Conservation (phyloP, 352 stramenopile genomes). For the Globisporangium irregulare region DNA sequence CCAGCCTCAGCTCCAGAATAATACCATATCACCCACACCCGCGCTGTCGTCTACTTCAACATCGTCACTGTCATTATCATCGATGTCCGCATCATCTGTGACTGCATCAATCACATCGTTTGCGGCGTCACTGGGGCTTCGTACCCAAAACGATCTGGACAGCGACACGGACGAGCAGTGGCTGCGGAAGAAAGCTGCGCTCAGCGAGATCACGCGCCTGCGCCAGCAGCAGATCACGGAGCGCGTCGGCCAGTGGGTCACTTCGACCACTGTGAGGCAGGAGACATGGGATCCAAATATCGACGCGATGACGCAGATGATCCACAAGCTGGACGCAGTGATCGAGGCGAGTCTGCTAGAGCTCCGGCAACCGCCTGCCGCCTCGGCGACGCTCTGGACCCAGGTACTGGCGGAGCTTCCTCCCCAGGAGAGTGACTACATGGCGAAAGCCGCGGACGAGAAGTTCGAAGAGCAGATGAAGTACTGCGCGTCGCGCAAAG, state of each 20-base stretch:
- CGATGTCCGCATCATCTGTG: conserved; percentile 7
- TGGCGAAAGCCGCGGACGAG: conserved; percentile 50
- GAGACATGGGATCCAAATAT: conserved; percentile 4
- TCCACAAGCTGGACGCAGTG: conserved; percentile 38
- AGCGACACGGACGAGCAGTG: conserved; percentile 10
- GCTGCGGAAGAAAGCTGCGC: conserved; percentile 12
- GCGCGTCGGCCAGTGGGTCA: conserved; percentile 20
- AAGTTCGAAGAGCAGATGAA: conserved; percentile 66
- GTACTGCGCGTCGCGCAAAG: conserved; percentile 30
- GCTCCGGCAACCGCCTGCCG: conserved; percentile 13
- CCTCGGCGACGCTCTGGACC: conserved; percentile 29
- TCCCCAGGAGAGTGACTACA: conserved; percentile 42
- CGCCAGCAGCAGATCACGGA: conserved; percentile 19
- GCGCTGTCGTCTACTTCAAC: background rate
- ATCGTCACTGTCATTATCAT: conserved; percentile 5
- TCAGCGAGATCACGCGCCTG: conserved; percentile 5
- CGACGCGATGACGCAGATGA: conserved; percentile 28
- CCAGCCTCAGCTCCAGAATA: conserved; percentile 2
- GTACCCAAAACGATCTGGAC: conserved; percentile 1
- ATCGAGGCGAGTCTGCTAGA: conserved; percentile 34
- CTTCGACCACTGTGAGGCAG: conserved; percentile 1
- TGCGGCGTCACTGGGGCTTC: conserved; percentile 14
- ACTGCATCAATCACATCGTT: background rate
- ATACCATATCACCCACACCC: background rate
- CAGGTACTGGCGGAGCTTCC: conserved; percentile 40